These are phyloP conservation scores for Trypanosomatidae sp. DNA, from an alignment of 208 protist species.

Conservation along the genomic window DNA sequence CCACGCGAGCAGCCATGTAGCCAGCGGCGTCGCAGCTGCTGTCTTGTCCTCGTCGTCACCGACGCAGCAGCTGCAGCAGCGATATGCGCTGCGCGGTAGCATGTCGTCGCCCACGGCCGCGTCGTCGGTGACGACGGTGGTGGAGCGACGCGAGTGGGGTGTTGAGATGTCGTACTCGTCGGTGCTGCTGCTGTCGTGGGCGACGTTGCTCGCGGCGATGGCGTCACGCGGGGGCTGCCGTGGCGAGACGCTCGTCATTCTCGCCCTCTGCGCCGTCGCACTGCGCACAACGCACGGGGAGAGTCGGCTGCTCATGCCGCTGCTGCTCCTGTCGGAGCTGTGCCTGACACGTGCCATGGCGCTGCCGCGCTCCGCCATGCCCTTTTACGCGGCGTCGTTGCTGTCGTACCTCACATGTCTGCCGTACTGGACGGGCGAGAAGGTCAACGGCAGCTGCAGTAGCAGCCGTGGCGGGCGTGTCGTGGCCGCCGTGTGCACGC, in stretches of 20 bases:
- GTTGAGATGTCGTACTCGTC: slow-evolving; percentile 80
- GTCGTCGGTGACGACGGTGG: too few species aligned
- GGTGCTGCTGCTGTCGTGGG: slow-evolving; percentile 56
- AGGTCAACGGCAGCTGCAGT: slow-evolving; percentile 12
- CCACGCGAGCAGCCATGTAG: too few species aligned
- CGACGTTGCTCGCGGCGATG: slow-evolving; percentile 23
- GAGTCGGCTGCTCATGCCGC: slow-evolving; percentile 56
- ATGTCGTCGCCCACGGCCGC: too few species aligned
- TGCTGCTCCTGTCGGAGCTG: slow-evolving; percentile 65
- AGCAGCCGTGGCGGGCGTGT: slow-evolving; percentile 22
- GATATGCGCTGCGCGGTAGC: too few species aligned
- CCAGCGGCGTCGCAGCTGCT: too few species aligned
- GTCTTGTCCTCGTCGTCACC: too few species aligned
- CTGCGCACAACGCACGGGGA: slow-evolving; percentile 60
- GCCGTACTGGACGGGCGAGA: too few species aligned
- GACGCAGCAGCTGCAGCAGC: too few species aligned
- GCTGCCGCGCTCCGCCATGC: slow-evolving; percentile 24
- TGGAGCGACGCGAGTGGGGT: too few species aligned
- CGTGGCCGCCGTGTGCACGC: too few species aligned
- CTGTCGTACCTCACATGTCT: slow-evolving; percentile 62
- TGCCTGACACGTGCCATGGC: slow-evolving; percentile 37
- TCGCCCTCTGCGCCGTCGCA: slow-evolving; percentile 32
- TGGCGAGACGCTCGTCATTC: slow-evolving; percentile 27
- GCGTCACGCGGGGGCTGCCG: slow-evolving; percentile 22
- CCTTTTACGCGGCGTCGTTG: slow-evolving; percentile 75